Evolutionary conservation across 2,329 filamentous ascomycete species (phyloP), one percentile per base, ranked within the genome.

Genomic region (Scytalidium sp.): DNA sequence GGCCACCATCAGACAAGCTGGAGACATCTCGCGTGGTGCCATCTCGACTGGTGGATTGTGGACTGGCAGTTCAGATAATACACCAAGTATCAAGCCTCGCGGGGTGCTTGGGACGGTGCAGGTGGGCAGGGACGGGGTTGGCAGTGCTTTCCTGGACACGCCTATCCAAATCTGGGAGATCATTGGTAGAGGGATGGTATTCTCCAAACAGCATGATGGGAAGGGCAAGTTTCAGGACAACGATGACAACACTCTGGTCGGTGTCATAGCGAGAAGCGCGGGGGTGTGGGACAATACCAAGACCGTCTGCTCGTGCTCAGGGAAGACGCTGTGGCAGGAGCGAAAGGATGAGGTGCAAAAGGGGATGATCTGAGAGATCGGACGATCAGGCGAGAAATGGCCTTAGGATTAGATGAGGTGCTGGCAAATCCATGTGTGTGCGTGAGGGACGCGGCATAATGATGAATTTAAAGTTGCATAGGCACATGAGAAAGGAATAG

Each of bases 231-330:
- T 80, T 64, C 71, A 85, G 59, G 76, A 78, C 60, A 92, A 96
- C 59, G 89, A 96, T 64, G 79, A 84, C 49, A 83, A 95, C 67
- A 96, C 91, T 19, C 75, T 97, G 45, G 89, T 96, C 2, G 94
- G 94, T 8, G 92, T 99, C 46, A 90, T 99, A 71, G 94, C 94
- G 44, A 79, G 94, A 65, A 97, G 92, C 69, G 93, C 94, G 15
- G 94, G 94, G n/a, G 87, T 96, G 54, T 99, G 94, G 94, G 93
- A 97, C 68, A 96, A 99, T 62, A 90, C 97, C 67, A 99, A 97
- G 79, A 96, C 89, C 42, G 93, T 99, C 5, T 99, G 94, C 69
- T 96, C 91, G 43, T 99, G 94, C 70, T 96, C 91, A 32, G 94
- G 94, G 3, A 97, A 97, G 82, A 97, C 92, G 50, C 82, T 99